Evolutionary conservation across 805 yeast species (phyloP).

Genomic region (Candida andamanensis): DNA sequence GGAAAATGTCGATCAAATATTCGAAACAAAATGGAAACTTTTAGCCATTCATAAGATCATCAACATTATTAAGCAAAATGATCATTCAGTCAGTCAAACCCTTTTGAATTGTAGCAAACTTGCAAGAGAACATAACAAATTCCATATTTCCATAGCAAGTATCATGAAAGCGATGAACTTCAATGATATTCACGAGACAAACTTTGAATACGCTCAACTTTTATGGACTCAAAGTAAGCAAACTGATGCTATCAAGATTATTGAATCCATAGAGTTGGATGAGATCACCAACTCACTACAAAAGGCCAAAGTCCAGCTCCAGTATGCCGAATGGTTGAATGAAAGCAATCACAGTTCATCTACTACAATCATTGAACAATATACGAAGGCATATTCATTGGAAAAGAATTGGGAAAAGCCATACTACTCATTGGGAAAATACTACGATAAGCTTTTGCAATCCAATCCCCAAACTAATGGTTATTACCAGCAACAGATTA

Average conservation of each 20-base stretch:
- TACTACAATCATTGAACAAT: slow-evolving; percentile 64
- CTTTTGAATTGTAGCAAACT: slow-evolving; percentile 58
- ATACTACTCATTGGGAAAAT: slow-evolving; percentile 73
- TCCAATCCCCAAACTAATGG: slow-evolving; percentile 50
- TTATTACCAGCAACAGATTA: slow-evolving; percentile 49
- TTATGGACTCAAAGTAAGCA: slow-evolving; percentile 89
- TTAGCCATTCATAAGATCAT: slow-evolving; percentile 56
- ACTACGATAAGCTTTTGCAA: slow-evolving; percentile 72
- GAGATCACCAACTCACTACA: slow-evolving; percentile 5
- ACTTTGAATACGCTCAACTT: slow-evolving; percentile 73
- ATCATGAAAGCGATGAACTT: slow-evolving; percentile 54
- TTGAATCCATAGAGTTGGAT: slow-evolving; percentile 34
- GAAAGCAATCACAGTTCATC: slow-evolving; percentile 79
- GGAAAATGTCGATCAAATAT: slow-evolving; percentile 37
- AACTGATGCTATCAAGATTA: slow-evolving; percentile 70
- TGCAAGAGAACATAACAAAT: slow-evolving; percentile 61
- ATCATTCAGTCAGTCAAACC: slow-evolving; percentile 31
- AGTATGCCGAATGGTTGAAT: slow-evolving; percentile 86
- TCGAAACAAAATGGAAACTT: slow-evolving; percentile 55
- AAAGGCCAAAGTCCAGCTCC: slow-evolving; percentile 52
- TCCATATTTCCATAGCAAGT: slow-evolving; percentile 67
- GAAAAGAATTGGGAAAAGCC: slow-evolving; percentile 71
- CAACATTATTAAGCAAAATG: slow-evolving; percentile 16
- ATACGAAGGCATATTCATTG: slow-evolving; percentile 50
- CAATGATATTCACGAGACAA: slow-evolving; percentile 14